phyloP scores from a whole-genome alignment of 2,329 filamentous ascomycete species.

The Gnomoniopsis smithogilvyi region DNA sequence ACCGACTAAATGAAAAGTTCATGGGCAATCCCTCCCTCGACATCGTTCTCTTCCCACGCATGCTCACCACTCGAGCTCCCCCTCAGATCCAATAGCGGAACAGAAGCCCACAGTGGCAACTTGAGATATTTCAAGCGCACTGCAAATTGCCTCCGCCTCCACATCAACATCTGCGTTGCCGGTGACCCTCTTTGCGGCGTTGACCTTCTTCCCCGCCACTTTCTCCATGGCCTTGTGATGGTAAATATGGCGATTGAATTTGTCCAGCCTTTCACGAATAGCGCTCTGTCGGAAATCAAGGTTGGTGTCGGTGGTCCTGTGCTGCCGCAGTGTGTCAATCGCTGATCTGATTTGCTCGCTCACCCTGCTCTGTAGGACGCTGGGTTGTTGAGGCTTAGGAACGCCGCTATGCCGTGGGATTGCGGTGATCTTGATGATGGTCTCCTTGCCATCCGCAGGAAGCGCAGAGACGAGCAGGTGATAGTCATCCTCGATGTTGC shows the following conservation, averaged over 20 bases:
- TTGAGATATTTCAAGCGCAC: not conserved
- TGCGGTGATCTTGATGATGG: not conserved
- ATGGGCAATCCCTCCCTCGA: not conserved
- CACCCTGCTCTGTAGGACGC: not conserved
- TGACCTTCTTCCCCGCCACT: not conserved
- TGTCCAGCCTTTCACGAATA: not conserved
- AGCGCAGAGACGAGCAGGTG: not conserved
- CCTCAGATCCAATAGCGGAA: not conserved
- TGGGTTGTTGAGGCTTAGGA: not conserved
- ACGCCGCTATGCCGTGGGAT: not conserved
- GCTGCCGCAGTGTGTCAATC: not conserved
- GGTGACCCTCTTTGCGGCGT: not conserved
- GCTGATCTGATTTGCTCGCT: not conserved
- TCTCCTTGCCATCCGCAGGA: not conserved
- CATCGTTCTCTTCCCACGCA: not conserved
- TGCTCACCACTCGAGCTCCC: not conserved
- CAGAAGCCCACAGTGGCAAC: not conserved
- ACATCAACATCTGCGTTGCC: not conserved
- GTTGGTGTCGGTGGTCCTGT: not conserved
- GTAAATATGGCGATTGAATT: not conserved
- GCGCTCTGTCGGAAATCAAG: not conserved
- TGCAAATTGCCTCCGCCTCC: not conserved
- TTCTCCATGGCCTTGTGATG: not conserved
- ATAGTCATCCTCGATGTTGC: not conserved
- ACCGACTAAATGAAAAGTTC: no score